phyloP scores from a whole-genome alignment of 2,329 filamentous ascomycete species.

The Neurospora sp. region DNA sequence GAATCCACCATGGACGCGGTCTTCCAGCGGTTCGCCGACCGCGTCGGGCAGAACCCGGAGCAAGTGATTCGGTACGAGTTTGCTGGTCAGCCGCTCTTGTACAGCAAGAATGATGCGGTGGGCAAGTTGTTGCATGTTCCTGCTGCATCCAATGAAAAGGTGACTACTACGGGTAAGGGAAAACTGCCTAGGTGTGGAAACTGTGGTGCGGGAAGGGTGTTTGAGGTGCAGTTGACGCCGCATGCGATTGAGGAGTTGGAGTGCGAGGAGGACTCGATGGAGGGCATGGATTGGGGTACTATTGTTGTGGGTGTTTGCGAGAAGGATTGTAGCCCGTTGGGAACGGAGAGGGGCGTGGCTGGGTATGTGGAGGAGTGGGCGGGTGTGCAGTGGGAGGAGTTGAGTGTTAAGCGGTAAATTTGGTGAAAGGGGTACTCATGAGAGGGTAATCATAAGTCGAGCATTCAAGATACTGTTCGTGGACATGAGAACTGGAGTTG shows the following conservation, averaged over 20 bases:
- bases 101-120: conserved; percentile 66
- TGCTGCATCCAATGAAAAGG: conserved; percentile 12
- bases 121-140: conserved; percentile 49
- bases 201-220: conserved; percentile 67
- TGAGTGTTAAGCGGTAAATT: conserved; percentile 28
- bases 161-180: conserved; percentile 12
- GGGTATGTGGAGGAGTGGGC: conserved; percentile 91
- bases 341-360: conserved; percentile 49
- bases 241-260: conserved; percentile 86
- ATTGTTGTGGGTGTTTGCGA: conserved; percentile 79
- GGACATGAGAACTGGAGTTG: background rate
- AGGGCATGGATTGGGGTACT: conserved; percentile 98
- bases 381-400: conserved; percentile 97
- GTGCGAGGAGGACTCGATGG: conserved; percentile 56
- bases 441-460: background rate
- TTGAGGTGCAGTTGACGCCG: conserved; percentile 88
- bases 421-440: background rate
- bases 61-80: conserved; percentile 78
- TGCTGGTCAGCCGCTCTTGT: conserved; percentile 63
- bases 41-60: conserved; percentile 70
- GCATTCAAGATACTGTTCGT: conserved; percentile 5
- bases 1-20: conserved; percentile 66
- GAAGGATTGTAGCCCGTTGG: conserved; percentile 60
- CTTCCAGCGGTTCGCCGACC: conserved; percentile 73
- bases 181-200: conserved; percentile 64